Percentiles rank a stretch among this genome's conserved stretches.
These are phyloP conservation scores for Francoa sonchifolia DNA, from an alignment of 441 rosid genomes.

Conservation along the genomic window DNA sequence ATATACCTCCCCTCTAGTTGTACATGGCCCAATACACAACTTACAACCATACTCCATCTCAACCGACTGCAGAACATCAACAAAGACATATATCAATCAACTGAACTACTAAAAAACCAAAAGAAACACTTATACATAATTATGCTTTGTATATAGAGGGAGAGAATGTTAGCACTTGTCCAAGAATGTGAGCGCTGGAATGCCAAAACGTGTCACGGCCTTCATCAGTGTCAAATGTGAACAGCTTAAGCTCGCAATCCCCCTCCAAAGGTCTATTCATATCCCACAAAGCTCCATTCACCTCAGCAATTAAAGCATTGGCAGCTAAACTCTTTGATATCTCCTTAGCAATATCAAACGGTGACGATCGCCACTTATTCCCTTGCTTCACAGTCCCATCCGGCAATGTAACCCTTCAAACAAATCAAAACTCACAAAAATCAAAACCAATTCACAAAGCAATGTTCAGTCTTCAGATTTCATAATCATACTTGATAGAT, in stretches of 20 bases:
- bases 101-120: constrained; percentile 2
- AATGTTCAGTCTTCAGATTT: background rate
- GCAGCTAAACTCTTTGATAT: constrained; percentile 60
- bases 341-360: constrained; percentile 56
- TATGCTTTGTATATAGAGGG: too few species aligned
- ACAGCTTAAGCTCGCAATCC: constrained; percentile 64
- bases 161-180: constrained; percentile 57
- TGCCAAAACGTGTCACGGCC: constrained; percentile 98
- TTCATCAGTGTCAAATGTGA: constrained; percentile 62
- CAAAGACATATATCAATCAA: constrained; percentile 4
- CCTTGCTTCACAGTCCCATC: constrained; percentile 80
- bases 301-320: constrained; percentile 68
- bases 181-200: constrained; percentile 97
- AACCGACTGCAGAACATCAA: constrained; percentile 40
- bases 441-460: constrained; percentile 1
- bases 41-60: constrained; percentile 82
- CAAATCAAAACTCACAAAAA: too few species aligned
- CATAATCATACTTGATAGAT: constrained; percentile 44
- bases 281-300: constrained; percentile 74
- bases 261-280: constrained; percentile 72
- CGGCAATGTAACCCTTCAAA: constrained; percentile 45
- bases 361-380: constrained; percentile 66
- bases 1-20: constrained; percentile 90
- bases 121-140: background rate
- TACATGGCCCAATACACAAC: constrained; percentile 96